Base-by-base conservation (phyloP, 2,329 filamentous ascomycete genomes). In the Claviceps sp. region DNA sequence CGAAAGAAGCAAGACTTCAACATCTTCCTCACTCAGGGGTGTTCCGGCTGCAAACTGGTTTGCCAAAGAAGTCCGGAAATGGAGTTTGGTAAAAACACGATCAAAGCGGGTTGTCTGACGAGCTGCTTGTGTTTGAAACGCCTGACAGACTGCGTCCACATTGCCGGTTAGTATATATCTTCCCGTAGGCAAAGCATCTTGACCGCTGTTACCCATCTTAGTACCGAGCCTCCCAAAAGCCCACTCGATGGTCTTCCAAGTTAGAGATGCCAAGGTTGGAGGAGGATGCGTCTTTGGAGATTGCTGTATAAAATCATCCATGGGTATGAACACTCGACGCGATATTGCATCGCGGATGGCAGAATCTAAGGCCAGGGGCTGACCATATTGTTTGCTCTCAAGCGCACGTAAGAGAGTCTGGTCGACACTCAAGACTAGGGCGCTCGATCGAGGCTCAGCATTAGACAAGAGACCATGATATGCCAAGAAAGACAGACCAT, bases 291-390 rank as follows among this genome's bases (percentile, higher is more conserved):
- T 80, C 67, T 82, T 91, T 52, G 83, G 79, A 50, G 75, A 76
- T 2, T 77, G 72, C 4, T 61, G 64, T 50, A 85, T 66, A 60
- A 95, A 98, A 9, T 85, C 76, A 14, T 78, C 69, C 11, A 91
- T 61, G 0, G 85, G 80, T 13, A 95, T 72, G 65, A 95, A 78
- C 45, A 85, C 81, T 46, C 76, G 80, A 44, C 75, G 79, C 49
- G 76, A 72, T 1, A 93, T 70, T 0, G 86, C 86, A 60, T 97
- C 91, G 34, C 70, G 69, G 47, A 97, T 72, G 5, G 90, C 93
- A 3, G 83, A 80, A 1, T 85, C 85, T 1, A 98, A 71, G 3
- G 86, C 88, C 9, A 91, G 75, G 1, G 93, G 93, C 45, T 83
- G 78, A 2, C 93, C 93, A 66, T 81, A 90, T 59, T 91, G 82